Evolutionary conservation across 2,329 filamentous ascomycete genomes (phyloP).

Genomic region (Fonsecaea multimorphosa): DNA sequence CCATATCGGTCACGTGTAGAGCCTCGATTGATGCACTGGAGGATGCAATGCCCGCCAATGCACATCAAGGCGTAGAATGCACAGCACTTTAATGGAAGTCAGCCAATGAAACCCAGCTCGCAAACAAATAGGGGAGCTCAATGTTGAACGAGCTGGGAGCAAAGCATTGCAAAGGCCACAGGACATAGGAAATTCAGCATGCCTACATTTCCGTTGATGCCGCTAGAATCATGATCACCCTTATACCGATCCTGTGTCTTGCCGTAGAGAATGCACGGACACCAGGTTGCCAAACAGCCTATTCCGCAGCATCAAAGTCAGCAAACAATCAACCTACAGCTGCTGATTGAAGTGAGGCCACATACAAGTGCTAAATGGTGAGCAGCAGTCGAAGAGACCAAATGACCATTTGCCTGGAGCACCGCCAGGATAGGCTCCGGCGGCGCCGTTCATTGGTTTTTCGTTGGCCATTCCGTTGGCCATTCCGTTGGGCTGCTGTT

Average conservation of each 20-base stretch:
- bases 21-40: slow-evolving; percentile 60
- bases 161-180: slow-evolving; percentile 14
- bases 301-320: not conserved
- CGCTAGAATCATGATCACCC: slow-evolving; percentile 40
- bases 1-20: slow-evolving; percentile 61
- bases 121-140: not conserved
- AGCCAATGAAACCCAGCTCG: not conserved
- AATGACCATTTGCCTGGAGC: slow-evolving; percentile 42
- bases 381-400: slow-evolving; percentile 45
- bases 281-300: slow-evolving; percentile 43
- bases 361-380: slow-evolving; percentile 44
- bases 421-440: slow-evolving; percentile 19
- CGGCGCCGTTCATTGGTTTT: slow-evolving; percentile 7
- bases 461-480: slow-evolving; percentile 1
- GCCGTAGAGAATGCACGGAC: slow-evolving; percentile 45
- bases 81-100: slow-evolving; percentile 44
- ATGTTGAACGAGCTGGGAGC: not conserved
- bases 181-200: not conserved
- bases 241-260: slow-evolving; percentile 45
- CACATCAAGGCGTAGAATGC: slow-evolving; percentile 43
- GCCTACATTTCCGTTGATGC: slow-evolving; percentile 41
- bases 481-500: slow-evolving; percentile 7
- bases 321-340: not conserved
- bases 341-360: not conserved
- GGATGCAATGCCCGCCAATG: slow-evolving; percentile 47